Evolutionary conservation across 2,329 filamentous ascomycete species (phyloP).

Genomic region (Colletotrichum caudatum): DNA sequence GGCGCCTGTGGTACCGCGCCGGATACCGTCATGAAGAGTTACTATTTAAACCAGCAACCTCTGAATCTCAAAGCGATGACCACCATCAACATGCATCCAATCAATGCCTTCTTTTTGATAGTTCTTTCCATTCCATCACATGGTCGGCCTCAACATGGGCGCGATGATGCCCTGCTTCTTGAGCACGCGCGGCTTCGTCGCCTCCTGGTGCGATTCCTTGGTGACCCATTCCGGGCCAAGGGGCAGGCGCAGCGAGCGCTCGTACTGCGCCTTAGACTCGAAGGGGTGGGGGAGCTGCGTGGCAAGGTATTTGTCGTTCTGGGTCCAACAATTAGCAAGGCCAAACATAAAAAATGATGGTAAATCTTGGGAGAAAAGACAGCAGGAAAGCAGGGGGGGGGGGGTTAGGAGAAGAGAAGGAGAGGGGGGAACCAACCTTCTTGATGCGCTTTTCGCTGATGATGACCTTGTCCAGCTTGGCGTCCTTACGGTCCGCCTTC

Average conservation of each 20-base stretch:
- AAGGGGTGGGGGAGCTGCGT: conserved; percentile 88
- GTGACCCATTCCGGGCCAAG: conserved; percentile 96
- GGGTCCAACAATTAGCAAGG: conserved; percentile 6
- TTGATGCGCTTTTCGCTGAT: conserved; percentile 91
- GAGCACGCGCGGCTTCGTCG: conserved; percentile 88
- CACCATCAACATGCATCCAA: conserved; percentile 1
- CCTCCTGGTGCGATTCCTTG: conserved; percentile 93
- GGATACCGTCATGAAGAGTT: conserved; percentile 10
- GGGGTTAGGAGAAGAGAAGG: background rate
- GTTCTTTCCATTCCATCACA: conserved; percentile 44
- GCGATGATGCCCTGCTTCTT: conserved; percentile 91
- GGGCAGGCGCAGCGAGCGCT: conserved; percentile 85
- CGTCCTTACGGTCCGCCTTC: conserved; percentile 82
- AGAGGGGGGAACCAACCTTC: conserved; percentile 70
- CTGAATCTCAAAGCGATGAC: background rate
- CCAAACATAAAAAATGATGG: conserved; percentile 11
- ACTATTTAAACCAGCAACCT: background rate
- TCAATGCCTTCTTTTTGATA: background rate
- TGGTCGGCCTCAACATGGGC: conserved; percentile 83
- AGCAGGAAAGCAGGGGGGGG: background rate
- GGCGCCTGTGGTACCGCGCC: conserved; percentile 2
- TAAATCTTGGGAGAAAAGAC: background rate
- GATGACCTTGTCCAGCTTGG: conserved; percentile 85
- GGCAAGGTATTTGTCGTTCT: conserved; percentile 90
- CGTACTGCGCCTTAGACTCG: conserved; percentile 89